Percentiles rank a stretch among this genome's conserved stretches.
These are phyloP conservation scores for carrot (Daucus carota) DNA, from an alignment of 129 eudicot species.

Conservation along the genomic window DH1_v3.0 NC_030381.2:25040501-25041000, in stretches of 20 bases:
- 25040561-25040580: constrained; percentile 26
- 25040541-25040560: constrained; percentile 19
- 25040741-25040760: background rate
- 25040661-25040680: constrained; percentile 10
- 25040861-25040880: background rate
- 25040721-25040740: background rate
- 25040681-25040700: background rate
- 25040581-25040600: constrained; percentile 75
- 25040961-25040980: background rate
- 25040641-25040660: constrained; percentile 17
- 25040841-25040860: background rate
- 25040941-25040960: background rate
- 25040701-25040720: background rate
- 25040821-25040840: background rate
- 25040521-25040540: constrained; percentile 4
- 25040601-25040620: constrained; percentile 67
- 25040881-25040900: background rate
- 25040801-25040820: background rate
- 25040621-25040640: constrained; percentile 67
- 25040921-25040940: background rate
- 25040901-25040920: too few relatives aligned
- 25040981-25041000: background rate
- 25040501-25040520: background rate
- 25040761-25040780: background rate
- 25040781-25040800: background rate